Conservation (phyloP, 345 rosid genomes). For the Cochlearia excelsa region DNA sequence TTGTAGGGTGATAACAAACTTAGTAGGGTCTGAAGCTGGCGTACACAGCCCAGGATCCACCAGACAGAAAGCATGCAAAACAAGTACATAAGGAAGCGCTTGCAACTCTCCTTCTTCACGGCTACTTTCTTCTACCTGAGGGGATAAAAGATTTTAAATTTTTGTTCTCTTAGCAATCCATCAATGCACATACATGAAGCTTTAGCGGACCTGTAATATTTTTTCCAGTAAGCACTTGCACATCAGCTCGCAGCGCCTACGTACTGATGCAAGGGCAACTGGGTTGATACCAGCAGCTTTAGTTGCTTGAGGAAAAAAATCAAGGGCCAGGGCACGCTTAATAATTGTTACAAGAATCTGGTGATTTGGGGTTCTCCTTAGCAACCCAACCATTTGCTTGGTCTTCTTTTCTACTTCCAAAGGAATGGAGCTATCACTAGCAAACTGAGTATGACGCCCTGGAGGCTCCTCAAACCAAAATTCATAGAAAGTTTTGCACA, state of each 20-base stretch:
- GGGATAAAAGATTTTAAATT: constrained; percentile 19
- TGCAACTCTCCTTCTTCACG: constrained; percentile 57
- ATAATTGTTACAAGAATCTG: constrained; percentile 85
- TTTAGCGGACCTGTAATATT: constrained; percentile 73
- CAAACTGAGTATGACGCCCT: constrained; percentile 59
- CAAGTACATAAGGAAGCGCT: constrained; percentile 78
- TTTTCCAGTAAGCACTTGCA: constrained; percentile 94
- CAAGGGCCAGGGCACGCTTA: constrained; percentile 88
- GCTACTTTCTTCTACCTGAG: constrained; percentile 86
- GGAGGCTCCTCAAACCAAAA: constrained; percentile 98
- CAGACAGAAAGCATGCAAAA: constrained; percentile 86
- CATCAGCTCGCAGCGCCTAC: constrained; percentile 91
- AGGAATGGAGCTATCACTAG: constrained; percentile 85
- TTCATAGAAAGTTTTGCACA: constrained; percentile 97
- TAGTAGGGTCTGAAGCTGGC: constrained; percentile 89
- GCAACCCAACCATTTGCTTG: constrained; percentile 92
- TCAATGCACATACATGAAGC: constrained; percentile 15
- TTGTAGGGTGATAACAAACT: constrained; percentile 87
- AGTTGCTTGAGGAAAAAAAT: constrained; percentile 88
- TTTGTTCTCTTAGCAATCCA: constrained; percentile 22
- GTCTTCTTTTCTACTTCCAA: constrained; percentile 84
- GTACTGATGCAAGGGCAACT: constrained; percentile 74
- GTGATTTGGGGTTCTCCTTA: constrained; percentile 71
- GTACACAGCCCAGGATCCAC: constrained; percentile 93
- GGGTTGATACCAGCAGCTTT: constrained; percentile 98